A percentile compares a stretch with the other conserved stretches of the same genome.
Evolutionary conservation across 2,329 filamentous ascomycete species (phyloP).

Genomic region (Sporothrix sp.): DNA sequence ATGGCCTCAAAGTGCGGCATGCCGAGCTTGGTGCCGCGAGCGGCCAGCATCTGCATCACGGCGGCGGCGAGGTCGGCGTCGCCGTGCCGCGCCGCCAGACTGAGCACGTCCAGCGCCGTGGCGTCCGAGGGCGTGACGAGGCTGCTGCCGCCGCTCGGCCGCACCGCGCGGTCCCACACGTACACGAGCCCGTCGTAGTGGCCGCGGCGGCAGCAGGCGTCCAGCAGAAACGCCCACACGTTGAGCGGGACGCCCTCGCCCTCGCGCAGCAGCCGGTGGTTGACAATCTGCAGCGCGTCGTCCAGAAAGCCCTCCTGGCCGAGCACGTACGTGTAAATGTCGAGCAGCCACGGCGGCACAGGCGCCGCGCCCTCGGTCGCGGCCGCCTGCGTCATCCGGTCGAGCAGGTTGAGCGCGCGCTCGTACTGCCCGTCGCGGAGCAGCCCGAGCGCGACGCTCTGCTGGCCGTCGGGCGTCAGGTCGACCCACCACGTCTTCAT

Average conservation of each 20-base stretch:
- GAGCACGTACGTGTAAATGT: conserved; percentile 66
- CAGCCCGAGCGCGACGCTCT: conserved; percentile 61
- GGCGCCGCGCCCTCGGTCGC: conserved; percentile 22
- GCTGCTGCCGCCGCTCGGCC: conserved; percentile 23
- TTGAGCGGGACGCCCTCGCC: conserved; percentile 33
- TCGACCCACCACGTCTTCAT: conserved; percentile 67
- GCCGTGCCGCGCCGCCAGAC: conserved; percentile 57
- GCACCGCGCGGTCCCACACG: conserved; percentile 53
- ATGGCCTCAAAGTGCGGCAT: conserved; percentile 72
- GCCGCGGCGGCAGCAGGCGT: conserved; percentile 55
- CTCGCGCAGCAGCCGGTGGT: conserved; percentile 37
- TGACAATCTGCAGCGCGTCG: conserved; percentile 62
- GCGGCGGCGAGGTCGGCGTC: conserved; percentile 61
- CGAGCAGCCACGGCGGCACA: conserved; percentile 65
- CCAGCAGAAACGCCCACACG: conserved; percentile 65
- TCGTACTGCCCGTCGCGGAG: conserved; percentile 78
- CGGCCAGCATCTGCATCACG: conserved; percentile 56
- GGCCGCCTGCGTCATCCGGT: conserved; percentile 51
- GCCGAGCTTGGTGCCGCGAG: conserved; percentile 47
- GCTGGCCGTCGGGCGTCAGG: conserved; percentile 50
- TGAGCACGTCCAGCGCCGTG: conserved; percentile 48
- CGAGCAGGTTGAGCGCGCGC: conserved; percentile 61
- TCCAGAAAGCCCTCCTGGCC: conserved; percentile 64
- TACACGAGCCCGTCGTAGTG: conserved; percentile 56
- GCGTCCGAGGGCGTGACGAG: conserved; percentile 43